Base-by-base conservation (phyloP, 169 alveolate genomes). In the Perkinsus olseni region DNA sequence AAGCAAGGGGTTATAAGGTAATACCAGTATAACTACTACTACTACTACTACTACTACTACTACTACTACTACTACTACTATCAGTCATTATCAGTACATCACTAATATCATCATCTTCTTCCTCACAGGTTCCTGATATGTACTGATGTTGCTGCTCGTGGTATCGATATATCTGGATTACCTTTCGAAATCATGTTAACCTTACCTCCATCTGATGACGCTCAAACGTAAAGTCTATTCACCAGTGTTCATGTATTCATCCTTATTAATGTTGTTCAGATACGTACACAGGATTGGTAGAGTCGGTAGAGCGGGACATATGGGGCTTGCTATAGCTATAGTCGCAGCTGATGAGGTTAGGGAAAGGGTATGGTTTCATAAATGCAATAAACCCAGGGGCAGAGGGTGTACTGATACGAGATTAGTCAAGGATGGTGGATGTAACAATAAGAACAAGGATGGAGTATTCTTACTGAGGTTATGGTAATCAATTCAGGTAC, bases 141-240 rank as follows among this genome's bases (percentile, higher is more conserved):
- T 93, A 95, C 96, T 0, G 96, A 95, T 91, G 96, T 95, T 28
- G 96, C 96, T 0, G 96, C 96, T 31, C 92, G 96, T 20, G 96
- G 96, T 38, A 93, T 95, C 28, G 96, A 95, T 91, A 95, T 95
- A 36, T 24, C 96, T 93, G 8, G 93, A 91, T 21, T 94, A 38
- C 95, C 95, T 10, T 94, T 91, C 38, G 31, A 93, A 39, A 91
- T 95, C 1, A 92, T 92, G 96, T 48, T 94, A 62, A 94, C 95
- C 0, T 93, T 94, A 13, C 96, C 97, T 94, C 92, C 97, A 95
- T 40, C 95, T 96, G 39, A 94, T 95, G 62, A 45, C 17, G 62
- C 62, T 45, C 24, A 45, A 45, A 45, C 62, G 62, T 45, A 45
- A 45, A 10, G 17, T 45, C 6, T 45, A 45, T 10, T 45, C 17